Percentiles rank a stretch among this genome's conserved stretches.
phyloP scores from a whole-genome alignment of 1,284 basidiomycete genomes.

The Schizopora paradoxa region DNA sequence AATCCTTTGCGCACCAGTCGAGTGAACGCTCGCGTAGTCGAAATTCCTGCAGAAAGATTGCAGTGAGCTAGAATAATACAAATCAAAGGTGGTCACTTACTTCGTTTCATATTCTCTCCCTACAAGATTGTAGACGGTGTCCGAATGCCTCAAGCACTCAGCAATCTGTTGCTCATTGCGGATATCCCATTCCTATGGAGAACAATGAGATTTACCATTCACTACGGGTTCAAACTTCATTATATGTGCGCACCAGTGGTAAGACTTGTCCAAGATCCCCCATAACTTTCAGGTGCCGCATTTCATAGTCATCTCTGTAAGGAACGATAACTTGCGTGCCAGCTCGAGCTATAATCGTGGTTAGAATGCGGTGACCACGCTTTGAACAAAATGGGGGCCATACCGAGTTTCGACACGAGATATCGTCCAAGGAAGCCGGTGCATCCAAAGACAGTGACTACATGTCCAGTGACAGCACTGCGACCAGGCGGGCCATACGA shows the following conservation, averaged over 20 bases:
- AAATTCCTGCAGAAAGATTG: conserved; percentile 63
- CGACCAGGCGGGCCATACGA: conserved; percentile 78
- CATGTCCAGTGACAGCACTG: conserved; percentile 83
- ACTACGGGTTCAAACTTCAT: conserved; percentile 7
- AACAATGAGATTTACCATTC: conserved; percentile 14
- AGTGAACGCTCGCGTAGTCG: conserved; percentile 73
- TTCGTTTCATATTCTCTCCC: conserved; percentile 92
- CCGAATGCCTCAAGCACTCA: conserved; percentile 93
- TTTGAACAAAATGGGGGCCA: conserved; percentile 24
- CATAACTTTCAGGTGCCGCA: conserved; percentile 85
- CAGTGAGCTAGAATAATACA: conserved; percentile 6
- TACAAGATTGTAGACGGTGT: conserved; percentile 94
- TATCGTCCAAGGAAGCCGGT: conserved; percentile 96
- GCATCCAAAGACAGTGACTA: conserved; percentile 94
- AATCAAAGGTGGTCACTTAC: conserved; percentile 35
- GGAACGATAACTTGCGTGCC: conserved; percentile 95
- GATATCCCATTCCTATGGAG: conserved; percentile 86
- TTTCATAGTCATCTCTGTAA: conserved; percentile 95
- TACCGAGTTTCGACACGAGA: conserved; percentile 87
- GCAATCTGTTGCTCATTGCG: conserved; percentile 85
- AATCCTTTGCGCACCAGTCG: conserved; percentile 74
- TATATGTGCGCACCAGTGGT: conserved; percentile 75
- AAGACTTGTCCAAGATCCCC: conserved; percentile 98
- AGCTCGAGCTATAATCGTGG: conserved; percentile 59
- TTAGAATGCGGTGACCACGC: background rate